Evolutionary conservation across 176 grass and related monocot genomes (phyloP).

Genomic region (Themeda triandra): DNA sequence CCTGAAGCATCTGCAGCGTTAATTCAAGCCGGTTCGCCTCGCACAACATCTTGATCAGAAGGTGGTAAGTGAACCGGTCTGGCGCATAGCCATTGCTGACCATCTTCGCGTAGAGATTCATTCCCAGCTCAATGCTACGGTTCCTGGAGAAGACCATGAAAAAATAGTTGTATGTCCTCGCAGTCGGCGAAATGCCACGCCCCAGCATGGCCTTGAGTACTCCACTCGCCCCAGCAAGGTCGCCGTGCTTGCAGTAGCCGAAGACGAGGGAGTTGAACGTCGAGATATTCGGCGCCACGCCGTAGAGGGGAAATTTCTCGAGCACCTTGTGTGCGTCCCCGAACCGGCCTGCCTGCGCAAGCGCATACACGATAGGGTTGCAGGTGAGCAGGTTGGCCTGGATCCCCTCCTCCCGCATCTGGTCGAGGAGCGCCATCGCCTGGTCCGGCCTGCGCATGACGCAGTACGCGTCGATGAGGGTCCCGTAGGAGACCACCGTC

Average conservation of each 20-base stretch:
- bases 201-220: constrained; percentile 69
- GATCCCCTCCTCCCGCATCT: constrained; percentile 53
- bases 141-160: constrained; percentile 62
- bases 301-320: constrained; percentile 80
- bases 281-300: constrained; percentile 62
- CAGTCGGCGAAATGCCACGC: constrained; percentile 56
- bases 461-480: constrained; percentile 65
- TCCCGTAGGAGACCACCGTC: constrained; percentile 75
- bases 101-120: constrained; percentile 90
- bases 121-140: constrained; percentile 55
- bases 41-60: constrained; percentile 77
- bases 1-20: constrained; percentile 59
- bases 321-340: constrained; percentile 66
- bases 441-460: constrained; percentile 62
- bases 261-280: constrained; percentile 80
- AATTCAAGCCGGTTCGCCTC: constrained; percentile 56
- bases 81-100: constrained; percentile 56
- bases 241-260: constrained; percentile 65
- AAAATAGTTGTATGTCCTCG: constrained; percentile 82
- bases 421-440: constrained; percentile 48
- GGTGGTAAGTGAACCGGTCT: constrained; percentile 55
- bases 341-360: constrained; percentile 57
- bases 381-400: constrained; percentile 59
- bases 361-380: constrained; percentile 69
- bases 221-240: constrained; percentile 57